Percentiles rank a stretch among this genome's conserved stretches.
phyloP scores from a whole-genome alignment of 768 basidiomycete genomes.

The Leccinum barrowsii region DNA sequence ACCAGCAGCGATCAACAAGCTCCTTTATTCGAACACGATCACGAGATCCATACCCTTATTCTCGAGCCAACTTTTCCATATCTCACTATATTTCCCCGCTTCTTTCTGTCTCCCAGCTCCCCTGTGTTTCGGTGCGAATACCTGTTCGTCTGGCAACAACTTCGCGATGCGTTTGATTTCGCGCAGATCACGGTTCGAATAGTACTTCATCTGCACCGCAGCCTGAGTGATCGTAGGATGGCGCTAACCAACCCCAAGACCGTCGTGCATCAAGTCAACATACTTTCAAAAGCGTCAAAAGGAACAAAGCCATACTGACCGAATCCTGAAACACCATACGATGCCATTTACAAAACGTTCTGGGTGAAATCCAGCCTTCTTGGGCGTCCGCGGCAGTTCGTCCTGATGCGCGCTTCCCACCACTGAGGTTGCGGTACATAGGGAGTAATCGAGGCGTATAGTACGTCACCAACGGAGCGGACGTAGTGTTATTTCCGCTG shows the following conservation, averaged over 20 bases:
- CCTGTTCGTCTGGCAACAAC: slow-evolving; percentile 35
- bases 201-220: slow-evolving; percentile 30
- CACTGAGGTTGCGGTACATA: slow-evolving; percentile 29
- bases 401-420: background rate
- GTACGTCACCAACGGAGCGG: slow-evolving; percentile 29
- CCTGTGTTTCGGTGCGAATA: slow-evolving; percentile 23
- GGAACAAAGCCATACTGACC: slow-evolving; percentile 29
- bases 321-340: slow-evolving; percentile 40
- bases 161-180: slow-evolving; percentile 42
- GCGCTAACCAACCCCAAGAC: slow-evolving; percentile 16
- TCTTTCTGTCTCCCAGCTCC: slow-evolving; percentile 8
- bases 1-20: background rate
- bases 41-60: slow-evolving; percentile 33
- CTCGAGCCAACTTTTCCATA: slow-evolving; percentile 40
- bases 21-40: slow-evolving; percentile 31
- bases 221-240: slow-evolving; percentile 38
- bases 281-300: background rate
- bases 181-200: slow-evolving; percentile 36
- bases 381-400: slow-evolving; percentile 12
- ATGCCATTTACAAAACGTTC: slow-evolving; percentile 45
- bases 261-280: background rate
- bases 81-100: slow-evolving; percentile 29
- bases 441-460: slow-evolving; percentile 40
- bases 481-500: slow-evolving; percentile 6
- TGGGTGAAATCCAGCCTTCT: slow-evolving; percentile 32